phyloP scores from a whole-genome alignment of 1,139 yeast genomes.

The Hyphopichia burtonii region DNA sequence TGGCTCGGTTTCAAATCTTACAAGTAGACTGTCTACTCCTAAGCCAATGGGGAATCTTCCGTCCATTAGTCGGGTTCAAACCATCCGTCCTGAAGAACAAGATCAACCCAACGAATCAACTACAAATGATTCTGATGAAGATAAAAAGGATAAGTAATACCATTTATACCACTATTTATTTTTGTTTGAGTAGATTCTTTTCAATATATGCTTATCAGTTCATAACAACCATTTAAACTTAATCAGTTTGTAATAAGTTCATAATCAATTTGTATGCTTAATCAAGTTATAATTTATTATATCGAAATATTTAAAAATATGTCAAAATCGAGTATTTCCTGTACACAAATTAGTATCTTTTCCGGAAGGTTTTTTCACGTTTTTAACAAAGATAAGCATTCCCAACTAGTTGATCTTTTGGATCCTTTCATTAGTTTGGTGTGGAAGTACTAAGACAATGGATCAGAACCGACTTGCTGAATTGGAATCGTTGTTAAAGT shows the following conservation, averaged over 20 bases:
- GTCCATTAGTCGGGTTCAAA: slow-evolving; percentile 22
- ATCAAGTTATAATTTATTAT: too few relatives aligned
- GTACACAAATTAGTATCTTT: neutral
- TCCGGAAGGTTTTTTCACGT: neutral
- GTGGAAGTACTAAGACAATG: too few relatives aligned
- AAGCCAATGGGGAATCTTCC: slow-evolving; percentile 10
- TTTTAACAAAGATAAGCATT: neutral
- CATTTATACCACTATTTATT: too few relatives aligned
- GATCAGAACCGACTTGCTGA: slow-evolving; percentile 7
- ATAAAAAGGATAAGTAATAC: neutral
- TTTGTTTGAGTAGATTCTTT: too few relatives aligned
- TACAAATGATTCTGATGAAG: neutral
- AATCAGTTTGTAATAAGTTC: too few relatives aligned
- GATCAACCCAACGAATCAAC: neutral
- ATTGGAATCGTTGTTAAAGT: slow-evolving; percentile 30
- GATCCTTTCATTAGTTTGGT: too few relatives aligned
- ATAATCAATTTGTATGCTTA: too few relatives aligned
- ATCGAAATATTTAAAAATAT: neutral
- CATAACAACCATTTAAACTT: too few relatives aligned
- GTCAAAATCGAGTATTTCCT: neutral
- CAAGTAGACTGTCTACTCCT: slow-evolving; percentile 19
- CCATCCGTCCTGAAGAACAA: slow-evolving; percentile 11
- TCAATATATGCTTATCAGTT: too few relatives aligned
- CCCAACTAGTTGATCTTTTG: too few relatives aligned
- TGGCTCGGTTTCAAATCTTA: slow-evolving; percentile 4